phyloP scores from a whole-genome alignment of 2,329 filamentous ascomycete genomes.

The Rhynchosporium secalis region DNA sequence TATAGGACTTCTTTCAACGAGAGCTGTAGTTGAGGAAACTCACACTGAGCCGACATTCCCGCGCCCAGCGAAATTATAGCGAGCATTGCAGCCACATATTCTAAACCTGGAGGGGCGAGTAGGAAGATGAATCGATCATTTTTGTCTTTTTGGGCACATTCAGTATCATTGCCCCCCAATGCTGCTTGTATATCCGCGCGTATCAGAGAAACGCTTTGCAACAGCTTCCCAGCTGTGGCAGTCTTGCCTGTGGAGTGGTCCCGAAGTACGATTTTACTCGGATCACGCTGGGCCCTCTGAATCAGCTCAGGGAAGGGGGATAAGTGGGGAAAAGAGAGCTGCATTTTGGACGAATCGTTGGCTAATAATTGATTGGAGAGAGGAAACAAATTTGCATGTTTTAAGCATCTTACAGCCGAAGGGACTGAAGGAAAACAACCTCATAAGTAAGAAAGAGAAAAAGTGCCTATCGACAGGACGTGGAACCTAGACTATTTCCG shows the following conservation, averaged over 20 bases:
- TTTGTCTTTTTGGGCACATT: slow-evolving; percentile 4
- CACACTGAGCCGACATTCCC: slow-evolving; percentile 28
- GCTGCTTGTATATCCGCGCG: slow-evolving; percentile 20
- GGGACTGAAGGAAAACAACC: too few species aligned
- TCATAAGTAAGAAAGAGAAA: too few species aligned
- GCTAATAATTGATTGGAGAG: background rate
- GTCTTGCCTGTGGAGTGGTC: slow-evolving; percentile 26
- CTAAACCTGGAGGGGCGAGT: slow-evolving; percentile 26
- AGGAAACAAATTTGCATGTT: background rate
- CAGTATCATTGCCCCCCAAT: slow-evolving; percentile 19
- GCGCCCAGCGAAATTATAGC: slow-evolving; percentile 30
- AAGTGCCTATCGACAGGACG: too few species aligned
- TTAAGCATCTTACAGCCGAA: too few species aligned
- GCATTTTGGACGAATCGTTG: slow-evolving; percentile 20
- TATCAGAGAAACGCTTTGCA: slow-evolving; percentile 25
- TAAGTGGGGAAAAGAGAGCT: slow-evolving; percentile 20
- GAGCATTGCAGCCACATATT: slow-evolving; percentile 31
- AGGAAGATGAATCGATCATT: slow-evolving; percentile 28
- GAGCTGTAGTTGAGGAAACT: slow-evolving; percentile 1
- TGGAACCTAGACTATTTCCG: too few species aligned
- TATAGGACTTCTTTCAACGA: background rate
- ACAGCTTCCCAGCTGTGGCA: slow-evolving; percentile 26
- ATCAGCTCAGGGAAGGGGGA: slow-evolving; percentile 29
- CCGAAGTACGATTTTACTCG: slow-evolving; percentile 27
- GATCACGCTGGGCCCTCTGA: slow-evolving; percentile 17